Base-by-base conservation (phyloP, 1,284 basidiomycete species). In the Papiliotrema laurentii region DNA sequence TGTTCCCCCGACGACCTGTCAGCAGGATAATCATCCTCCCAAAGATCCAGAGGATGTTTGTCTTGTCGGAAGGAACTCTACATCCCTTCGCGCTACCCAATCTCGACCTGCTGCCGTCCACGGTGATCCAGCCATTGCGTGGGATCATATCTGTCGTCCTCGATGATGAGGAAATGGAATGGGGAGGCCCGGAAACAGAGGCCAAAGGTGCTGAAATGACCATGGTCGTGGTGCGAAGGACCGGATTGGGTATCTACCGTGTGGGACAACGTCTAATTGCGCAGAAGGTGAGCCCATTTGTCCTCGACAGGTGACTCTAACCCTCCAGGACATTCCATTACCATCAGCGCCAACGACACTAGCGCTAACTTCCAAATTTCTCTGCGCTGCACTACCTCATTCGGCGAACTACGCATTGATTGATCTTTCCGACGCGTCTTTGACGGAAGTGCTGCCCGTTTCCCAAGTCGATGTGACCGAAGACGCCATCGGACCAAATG, bases 41-140 rank as follows among this genome's bases (percentile, higher is more conserved):
- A 0, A 84, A 83, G 61, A 81, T 91, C 14, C 81, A 80, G 14
- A 81, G 83, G 33, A 80, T 80, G 1, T 75, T 91, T 27, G 78
- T 91, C 14, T 75, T 86, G 36, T 86, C 83, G 47, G 91, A 90
- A 58, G 82, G 80, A 47, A 85, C 87, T 52, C 72, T 94, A 2
- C 81, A 87, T 62, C 84, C 92, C 60, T 87, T 89, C 59, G 79
- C 81, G 0, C 75, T 92, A 1, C 90, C 90, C 0, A 80, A 82
- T 3, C 79, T 94, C 22, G 86, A 91, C 53, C 80, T 82, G 0
- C 76, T 89, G 0, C 78, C 83, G 9, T 74, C 73, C 0, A 72
- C 71, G 10, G 64, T 72, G 10, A 83, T 88, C 55, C 84, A 85
- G 51, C 84, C 88, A 1, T 79, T 94, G 25, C 80, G 89, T 35